These are phyloP conservation scores for Saprolegnia diclina DNA, from an alignment of 352 stramenopile species.

Conservation along the genomic window DNA sequence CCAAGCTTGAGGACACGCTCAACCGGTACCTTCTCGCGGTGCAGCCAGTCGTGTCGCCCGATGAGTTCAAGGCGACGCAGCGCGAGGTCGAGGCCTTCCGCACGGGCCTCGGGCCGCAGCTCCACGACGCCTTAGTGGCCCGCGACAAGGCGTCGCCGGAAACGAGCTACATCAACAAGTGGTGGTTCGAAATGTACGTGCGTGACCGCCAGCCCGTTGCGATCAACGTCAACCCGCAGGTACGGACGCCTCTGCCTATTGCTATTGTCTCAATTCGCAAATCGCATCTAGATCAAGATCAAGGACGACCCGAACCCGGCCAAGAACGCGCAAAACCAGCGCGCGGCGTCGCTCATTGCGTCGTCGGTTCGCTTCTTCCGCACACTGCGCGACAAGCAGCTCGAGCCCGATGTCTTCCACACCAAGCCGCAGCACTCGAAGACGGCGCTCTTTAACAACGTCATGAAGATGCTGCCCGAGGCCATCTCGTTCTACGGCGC, in stretches of 20 bases:
- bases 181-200: conserved; percentile 92
- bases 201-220: conserved; percentile 76
- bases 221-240: conserved; percentile 89
- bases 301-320: conserved; percentile 70
- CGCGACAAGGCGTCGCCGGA: conserved; percentile 74
- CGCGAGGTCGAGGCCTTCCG: conserved; percentile 57
- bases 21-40: conserved; percentile 69
- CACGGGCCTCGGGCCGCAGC: conserved; percentile 44
- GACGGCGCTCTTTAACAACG: conserved; percentile 73
- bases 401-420: conserved; percentile 87
- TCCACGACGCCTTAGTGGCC: conserved; percentile 70
- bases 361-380: conserved; percentile 77
- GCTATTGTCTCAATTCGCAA: background rate
- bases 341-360: conserved; percentile 79
- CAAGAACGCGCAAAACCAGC: conserved; percentile 83
- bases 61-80: conserved; percentile 50
- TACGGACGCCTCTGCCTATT: background rate
- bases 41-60: conserved; percentile 56
- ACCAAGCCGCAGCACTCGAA: conserved; percentile 78
- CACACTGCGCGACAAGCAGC: conserved; percentile 68
- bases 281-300: conserved; percentile 52
- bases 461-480: conserved; percentile 77
- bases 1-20: conserved; percentile 80
- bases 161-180: conserved; percentile 90
- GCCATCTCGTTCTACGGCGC: conserved; percentile 84